A percentile compares a stretch with the other conserved stretches of the same genome.
phyloP scores from a whole-genome alignment of 148 eudicot species.

The Heliosperma pusillum region DNA sequence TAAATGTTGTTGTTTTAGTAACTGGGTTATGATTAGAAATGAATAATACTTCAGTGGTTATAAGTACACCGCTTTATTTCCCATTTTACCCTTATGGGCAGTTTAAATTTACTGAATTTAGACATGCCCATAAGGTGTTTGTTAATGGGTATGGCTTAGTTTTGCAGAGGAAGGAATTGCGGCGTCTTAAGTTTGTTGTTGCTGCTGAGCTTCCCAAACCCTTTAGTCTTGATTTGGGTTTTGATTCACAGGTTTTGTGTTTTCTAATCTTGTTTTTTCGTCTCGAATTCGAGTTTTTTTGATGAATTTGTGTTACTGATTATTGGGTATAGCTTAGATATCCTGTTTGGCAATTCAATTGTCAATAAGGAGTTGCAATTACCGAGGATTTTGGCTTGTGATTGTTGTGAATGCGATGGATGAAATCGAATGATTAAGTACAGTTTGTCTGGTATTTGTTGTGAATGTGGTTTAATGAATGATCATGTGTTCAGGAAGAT shows the following conservation, averaged over 20 bases:
- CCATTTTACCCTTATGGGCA: constrained; percentile 25
- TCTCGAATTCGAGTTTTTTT: too few relatives aligned
- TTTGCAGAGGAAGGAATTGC: constrained; percentile 32
- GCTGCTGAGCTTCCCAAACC: constrained; percentile 52
- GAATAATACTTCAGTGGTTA: constrained; percentile 31
- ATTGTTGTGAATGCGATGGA: background rate
- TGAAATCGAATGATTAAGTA: background rate
- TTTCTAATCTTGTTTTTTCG: background rate
- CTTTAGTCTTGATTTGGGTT: constrained; percentile 45
- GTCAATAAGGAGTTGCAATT: background rate
- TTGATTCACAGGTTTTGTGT: constrained; percentile 62
- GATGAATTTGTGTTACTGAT: background rate
- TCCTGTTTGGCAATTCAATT: background rate
- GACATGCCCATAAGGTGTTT: constrained; percentile 32
- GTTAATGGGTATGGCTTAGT: constrained; percentile 29
- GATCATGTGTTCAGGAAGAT: constrained; percentile 1
- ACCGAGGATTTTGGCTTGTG: background rate
- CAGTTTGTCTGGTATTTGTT: background rate
- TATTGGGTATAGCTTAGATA: background rate
- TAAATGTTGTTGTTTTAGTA: constrained; percentile 25
- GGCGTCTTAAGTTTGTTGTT: constrained; percentile 45
- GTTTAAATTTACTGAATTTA: constrained; percentile 28
- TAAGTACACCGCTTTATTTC: constrained; percentile 17
- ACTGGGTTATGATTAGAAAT: constrained; percentile 32
- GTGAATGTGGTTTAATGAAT: background rate